Evolutionary conservation across 768 basidiomycete genomes (phyloP).

Genomic region (Candolleomyces aberdarensis): DNA sequence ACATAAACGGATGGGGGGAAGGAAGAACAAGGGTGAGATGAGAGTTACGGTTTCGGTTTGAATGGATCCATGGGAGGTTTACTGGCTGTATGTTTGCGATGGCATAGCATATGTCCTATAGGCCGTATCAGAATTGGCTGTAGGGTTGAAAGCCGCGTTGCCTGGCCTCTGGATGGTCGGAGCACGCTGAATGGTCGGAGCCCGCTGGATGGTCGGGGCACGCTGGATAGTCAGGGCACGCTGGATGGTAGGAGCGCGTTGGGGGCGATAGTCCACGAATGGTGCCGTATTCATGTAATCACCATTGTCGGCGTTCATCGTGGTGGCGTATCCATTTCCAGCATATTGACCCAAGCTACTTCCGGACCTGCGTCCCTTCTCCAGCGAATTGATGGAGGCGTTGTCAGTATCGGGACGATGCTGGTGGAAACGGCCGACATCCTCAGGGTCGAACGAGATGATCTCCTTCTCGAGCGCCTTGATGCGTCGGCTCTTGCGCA

Average conservation of each 20-base stretch:
- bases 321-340: not conserved
- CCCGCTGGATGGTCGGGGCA: not conserved
- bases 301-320: not conserved
- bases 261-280: not conserved
- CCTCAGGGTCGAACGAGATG: conserved; percentile 47
- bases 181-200: not conserved
- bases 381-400: not conserved
- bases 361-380: conserved; percentile 3
- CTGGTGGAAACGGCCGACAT: not conserved
- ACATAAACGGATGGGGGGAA: not conserved
- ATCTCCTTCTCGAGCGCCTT: conserved; percentile 42
- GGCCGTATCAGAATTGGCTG: not conserved
- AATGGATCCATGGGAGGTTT: not conserved
- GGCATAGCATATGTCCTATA: not conserved
- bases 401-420: not conserved
- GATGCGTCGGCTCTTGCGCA: conserved; percentile 41
- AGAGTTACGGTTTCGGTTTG: not conserved
- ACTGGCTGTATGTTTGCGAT: not conserved
- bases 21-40: not conserved
- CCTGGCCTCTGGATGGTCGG: not conserved
- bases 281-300: not conserved
- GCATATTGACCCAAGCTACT: conserved; percentile 2
- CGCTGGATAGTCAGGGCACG: not conserved
- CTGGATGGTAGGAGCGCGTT: not conserved
- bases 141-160: not conserved